These are phyloP conservation scores for Neofusicoccum sp. DNA, from an alignment of 2,329 filamentous ascomycete genomes.

Conservation along the genomic window DNA sequence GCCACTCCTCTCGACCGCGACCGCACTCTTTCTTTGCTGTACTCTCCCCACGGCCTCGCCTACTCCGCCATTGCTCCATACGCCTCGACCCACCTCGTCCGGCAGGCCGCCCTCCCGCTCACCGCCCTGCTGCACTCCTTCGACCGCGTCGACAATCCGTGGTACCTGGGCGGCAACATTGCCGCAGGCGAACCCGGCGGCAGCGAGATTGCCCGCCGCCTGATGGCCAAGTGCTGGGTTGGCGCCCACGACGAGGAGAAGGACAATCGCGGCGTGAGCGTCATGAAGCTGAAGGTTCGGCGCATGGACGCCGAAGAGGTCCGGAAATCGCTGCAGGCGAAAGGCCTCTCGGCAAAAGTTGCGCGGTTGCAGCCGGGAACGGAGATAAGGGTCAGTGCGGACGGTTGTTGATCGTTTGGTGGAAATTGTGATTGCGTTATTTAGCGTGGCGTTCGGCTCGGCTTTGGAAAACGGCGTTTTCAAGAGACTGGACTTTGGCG, in stretches of 20 bases:
- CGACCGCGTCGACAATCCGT: slow-evolving; percentile 58
- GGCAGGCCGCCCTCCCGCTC: slow-evolving; percentile 58
- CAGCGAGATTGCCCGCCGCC: slow-evolving; percentile 53
- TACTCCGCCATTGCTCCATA: slow-evolving; percentile 57
- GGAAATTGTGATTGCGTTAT: neutral
- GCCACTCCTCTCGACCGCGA: slow-evolving; percentile 27
- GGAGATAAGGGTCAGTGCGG: neutral
- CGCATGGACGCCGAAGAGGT: slow-evolving; percentile 49
- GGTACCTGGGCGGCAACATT: slow-evolving; percentile 62
- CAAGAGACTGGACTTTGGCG: neutral
- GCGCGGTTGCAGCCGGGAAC: slow-evolving; percentile 2
- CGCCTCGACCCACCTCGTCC: slow-evolving; percentile 55
- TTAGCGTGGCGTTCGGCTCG: neutral
- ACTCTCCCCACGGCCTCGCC: slow-evolving; percentile 62
- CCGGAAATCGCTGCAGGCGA: slow-evolving; percentile 32
- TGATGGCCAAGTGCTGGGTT: slow-evolving; percentile 60
- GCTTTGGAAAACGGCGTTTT: neutral
- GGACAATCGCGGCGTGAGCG: slow-evolving; percentile 53
- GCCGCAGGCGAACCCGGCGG: slow-evolving; percentile 58
- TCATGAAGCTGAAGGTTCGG: slow-evolving; percentile 50
- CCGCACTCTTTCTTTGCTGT: slow-evolving; percentile 59
- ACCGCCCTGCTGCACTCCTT: slow-evolving; percentile 65
- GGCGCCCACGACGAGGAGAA: slow-evolving; percentile 62
- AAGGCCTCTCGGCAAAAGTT: slow-evolving; percentile 4
- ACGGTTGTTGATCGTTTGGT: neutral